phyloP scores from a whole-genome alignment of 2,329 filamentous ascomycete species.

The Fusarium domesticum region DNA sequence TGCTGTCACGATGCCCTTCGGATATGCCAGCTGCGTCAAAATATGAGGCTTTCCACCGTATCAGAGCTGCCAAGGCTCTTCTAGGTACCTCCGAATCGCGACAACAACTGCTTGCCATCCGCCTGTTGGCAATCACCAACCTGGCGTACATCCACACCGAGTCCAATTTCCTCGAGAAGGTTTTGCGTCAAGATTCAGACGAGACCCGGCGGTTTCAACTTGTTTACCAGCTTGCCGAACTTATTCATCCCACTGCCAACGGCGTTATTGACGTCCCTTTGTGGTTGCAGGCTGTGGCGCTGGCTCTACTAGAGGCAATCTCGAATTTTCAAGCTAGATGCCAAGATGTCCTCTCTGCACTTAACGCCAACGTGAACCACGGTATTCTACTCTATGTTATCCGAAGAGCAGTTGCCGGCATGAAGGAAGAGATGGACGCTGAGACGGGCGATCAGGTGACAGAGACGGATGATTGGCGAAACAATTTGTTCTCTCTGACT shows the following conservation, averaged over 20 bases:
- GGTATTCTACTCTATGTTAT: conserved; percentile 92
- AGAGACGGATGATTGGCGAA: conserved; percentile 84
- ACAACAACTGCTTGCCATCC: conserved; percentile 73
- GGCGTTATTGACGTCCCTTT: conserved; percentile 66
- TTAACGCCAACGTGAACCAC: conserved; percentile 95
- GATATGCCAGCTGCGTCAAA: conserved; percentile 69
- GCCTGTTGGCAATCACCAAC: conserved; percentile 85
- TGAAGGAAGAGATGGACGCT: conserved; percentile 55
- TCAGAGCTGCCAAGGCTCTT: conserved; percentile 81
- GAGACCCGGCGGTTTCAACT: conserved; percentile 87
- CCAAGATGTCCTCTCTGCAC: conserved; percentile 79
- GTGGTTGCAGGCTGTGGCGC: conserved; percentile 76
- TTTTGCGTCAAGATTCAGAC: conserved; percentile 83
- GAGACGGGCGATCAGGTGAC: conserved; percentile 59
- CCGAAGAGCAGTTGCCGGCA: conserved; percentile 81
- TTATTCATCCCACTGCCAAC: conserved; percentile 79
- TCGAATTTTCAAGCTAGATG: conserved; percentile 73
- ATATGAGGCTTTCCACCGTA: conserved; percentile 81
- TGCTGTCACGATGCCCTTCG: conserved; percentile 53
- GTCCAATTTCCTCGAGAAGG: conserved; percentile 75
- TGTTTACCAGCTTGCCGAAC: conserved; percentile 85
- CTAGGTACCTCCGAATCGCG: conserved; percentile 62
- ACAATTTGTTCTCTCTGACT: conserved; percentile 83
- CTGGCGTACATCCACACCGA: conserved; percentile 87
- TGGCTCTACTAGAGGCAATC: conserved; percentile 81